Base-by-base conservation (phyloP, 345 rosid species). In the Moricandia moricandioides region DNA sequence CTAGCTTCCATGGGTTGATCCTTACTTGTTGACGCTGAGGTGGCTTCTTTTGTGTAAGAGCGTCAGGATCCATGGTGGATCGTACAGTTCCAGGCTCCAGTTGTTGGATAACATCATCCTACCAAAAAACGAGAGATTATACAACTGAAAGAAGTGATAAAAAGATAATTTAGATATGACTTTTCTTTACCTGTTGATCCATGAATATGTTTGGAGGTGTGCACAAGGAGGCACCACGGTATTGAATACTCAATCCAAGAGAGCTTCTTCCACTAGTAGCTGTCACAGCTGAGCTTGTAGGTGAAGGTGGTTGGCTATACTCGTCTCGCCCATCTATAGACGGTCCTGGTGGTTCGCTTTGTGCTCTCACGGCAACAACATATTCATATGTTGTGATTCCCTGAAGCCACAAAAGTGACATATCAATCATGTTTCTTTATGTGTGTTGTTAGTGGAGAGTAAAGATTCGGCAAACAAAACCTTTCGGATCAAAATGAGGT, bases 171-270 rank as follows among this genome's bases (percentile, higher is more conserved):
- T 4, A 5, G 72, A 40, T 7, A 64, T 43, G 0, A 0, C 16
- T 21, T 45, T 39, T 39, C 5, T 2, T 9, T 85, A 91, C 98
- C 91, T 84, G 91, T 83, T 87, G 88, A 63, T 91, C 97, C 97
- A 94, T 86, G 90, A 91, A 91, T 78, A 94, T 87, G 84, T 97
- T 85, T 65, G 98, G 98, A 79, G 97, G 97, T 7, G 97, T 94
- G 80, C 98, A 94, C 93, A 95, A 88, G 51, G 70, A 69, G 72
- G 89, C 89, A 51, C 92, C 96, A 81, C 82, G 89, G 78, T 90
- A 88, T 59, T 88, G 95, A 88, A 94, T 83, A 77, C 89, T 80
- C 85, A 80, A 84, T 68, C 93, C 96, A 5, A 91, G 86, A 62
- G 98, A 94, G 86, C 95, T 94, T 82, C 95, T 86, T 64, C 92